Base-by-base conservation (phyloP, 1,284 basidiomycete genomes). In the Apiotrichum gracile region DNA sequence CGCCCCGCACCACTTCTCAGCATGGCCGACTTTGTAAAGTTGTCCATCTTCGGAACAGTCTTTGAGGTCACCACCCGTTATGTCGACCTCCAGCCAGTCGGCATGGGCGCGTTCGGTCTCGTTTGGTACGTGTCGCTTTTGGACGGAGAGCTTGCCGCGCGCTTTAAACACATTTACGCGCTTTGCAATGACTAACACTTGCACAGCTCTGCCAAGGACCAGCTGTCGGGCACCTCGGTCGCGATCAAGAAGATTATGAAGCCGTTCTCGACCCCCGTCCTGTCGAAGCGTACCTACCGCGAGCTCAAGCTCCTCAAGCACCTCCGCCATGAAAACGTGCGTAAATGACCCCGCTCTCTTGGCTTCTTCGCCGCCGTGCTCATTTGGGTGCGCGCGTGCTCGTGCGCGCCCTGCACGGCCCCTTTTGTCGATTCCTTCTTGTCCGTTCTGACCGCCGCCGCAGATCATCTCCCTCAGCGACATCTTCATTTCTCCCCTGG, bases 181-280 rank as follows among this genome's bases (percentile, higher is more conserved):
- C 40, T 26, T 14, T n/a, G 43, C 27, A 24, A 37, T 33, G 24
- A 21, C 31, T 60, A 25, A 48, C 55, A 40, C n/a, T 19, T 19
- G 47, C 21, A 16, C 64, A 92, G 92, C 72, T 97, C 94, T 19
- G 92, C 94, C 43, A 97, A 96, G 76, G 96, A 98, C 76, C 92
- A 97, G 77, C 83, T 98, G 49, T 96, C 92, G 8, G 87, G 85
- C 50, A 86, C 91, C 31, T 90, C 91, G 25, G 93, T 97, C 54
- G 96, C 92, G 66, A 92, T 97, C 79, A 97, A 97, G 82, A 97
- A 96, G 84, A 96, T 97, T 78, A 94, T 93, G 91, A 94, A 94
- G 75, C 91, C 91, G 10, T 94, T 96, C 76, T 91, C 88, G 72
- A 97, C 96, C 13, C 92, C 94, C 13, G 96, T 99, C n/a, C 81